Conservation (phyloP, 495 filamentous ascomycete species). For the Corynascus novoguineensis region DNA sequence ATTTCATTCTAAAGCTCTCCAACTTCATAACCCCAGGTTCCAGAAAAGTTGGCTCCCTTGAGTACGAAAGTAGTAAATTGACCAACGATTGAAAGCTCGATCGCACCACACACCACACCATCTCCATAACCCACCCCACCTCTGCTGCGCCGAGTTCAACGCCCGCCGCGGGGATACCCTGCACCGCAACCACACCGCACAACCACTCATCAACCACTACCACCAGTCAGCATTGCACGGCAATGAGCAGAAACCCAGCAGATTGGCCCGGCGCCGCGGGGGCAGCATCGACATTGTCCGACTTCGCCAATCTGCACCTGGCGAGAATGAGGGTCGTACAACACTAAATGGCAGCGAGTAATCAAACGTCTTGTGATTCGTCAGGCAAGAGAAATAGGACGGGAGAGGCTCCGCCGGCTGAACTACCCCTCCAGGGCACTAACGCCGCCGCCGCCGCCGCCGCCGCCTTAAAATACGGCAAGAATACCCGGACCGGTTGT, state of each 20-base stretch:
- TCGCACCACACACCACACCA: background rate
- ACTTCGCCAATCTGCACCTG: slow-evolving; percentile 19
- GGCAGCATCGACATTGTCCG: background rate
- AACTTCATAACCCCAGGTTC: no score
- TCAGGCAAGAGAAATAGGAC: background rate
- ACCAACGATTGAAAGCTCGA: no score
- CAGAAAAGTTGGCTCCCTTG: no score
- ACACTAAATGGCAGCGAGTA: background rate
- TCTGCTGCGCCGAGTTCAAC: background rate
- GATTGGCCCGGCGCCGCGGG: background rate
- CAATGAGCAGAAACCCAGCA: background rate
- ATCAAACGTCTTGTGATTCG: background rate
- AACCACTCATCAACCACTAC: no score
- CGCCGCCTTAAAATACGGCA: background rate
- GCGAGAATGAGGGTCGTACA: no score
- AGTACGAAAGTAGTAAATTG: no score
- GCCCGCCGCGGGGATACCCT: background rate
- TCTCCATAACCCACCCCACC: background rate
- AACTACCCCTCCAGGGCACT: background rate
- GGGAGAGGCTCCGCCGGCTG: background rate
- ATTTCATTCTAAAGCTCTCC: no score
- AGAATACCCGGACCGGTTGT: background rate
- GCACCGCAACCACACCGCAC: background rate
- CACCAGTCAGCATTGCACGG: background rate
- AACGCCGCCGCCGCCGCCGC: no score